Percentiles rank a stretch among this genome's conserved stretches.
Evolutionary conservation across 257 asterid genomes (phyloP).

Genomic region (Apocynum venetum): DNA sequence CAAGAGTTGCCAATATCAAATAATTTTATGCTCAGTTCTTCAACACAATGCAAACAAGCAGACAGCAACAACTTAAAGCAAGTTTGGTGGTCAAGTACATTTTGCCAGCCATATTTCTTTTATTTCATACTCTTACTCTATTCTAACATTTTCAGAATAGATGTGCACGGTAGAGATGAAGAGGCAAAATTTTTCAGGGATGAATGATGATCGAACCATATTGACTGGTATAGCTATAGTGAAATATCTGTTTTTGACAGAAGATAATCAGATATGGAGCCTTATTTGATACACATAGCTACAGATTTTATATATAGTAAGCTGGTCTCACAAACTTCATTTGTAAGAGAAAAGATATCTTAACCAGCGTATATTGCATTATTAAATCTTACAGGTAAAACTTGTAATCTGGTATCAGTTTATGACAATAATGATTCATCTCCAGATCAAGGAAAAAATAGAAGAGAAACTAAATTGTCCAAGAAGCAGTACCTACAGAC

Average conservation of each 20-base stretch:
- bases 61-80: background rate
- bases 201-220: background rate
- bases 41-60: background rate
- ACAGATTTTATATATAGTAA: background rate
- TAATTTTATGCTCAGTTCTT: background rate
- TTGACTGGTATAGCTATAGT: background rate
- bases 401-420: background rate
- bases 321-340: background rate
- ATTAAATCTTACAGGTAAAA: background rate
- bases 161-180: background rate
- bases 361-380: background rate
- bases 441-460: background rate
- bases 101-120: background rate
- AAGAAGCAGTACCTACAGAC: constrained; percentile 71
- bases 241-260: background rate
- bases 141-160: background rate
- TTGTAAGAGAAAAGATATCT: background rate
- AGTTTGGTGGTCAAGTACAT: background rate
- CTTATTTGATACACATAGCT: background rate
- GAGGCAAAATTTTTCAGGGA: background rate
- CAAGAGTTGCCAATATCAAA: background rate
- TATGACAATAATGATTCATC: background rate
- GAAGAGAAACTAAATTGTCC: background rate
- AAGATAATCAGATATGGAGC: background rate
- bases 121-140: background rate